A percentile compares a stretch with the other conserved stretches of the same genome.
These are phyloP conservation scores for Pythium aquatile DNA, from an alignment of 352 stramenopile genomes.

Conservation along the genomic window DNA sequence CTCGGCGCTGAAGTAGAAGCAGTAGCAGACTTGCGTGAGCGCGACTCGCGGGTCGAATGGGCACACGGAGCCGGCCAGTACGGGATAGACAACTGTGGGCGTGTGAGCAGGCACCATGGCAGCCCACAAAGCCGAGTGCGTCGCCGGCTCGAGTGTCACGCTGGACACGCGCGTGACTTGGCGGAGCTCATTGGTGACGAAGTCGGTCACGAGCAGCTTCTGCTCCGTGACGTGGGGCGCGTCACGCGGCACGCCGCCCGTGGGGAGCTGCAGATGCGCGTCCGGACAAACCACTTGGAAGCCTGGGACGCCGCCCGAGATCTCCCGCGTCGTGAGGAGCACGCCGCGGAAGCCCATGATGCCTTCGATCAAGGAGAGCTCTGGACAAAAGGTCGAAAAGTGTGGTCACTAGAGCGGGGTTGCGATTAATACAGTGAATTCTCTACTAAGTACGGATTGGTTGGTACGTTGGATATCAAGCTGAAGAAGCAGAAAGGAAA, in stretches of 20 bases:
- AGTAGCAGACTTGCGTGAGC: conserved; percentile 44
- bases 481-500: background rate
- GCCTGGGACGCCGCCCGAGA: conserved; percentile 13
- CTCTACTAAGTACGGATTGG: background rate
- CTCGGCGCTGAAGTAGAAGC: conserved; percentile 61
- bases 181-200: conserved; percentile 48
- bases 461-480: background rate
- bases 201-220: conserved; percentile 56
- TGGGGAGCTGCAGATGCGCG: conserved; percentile 42
- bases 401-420: background rate
- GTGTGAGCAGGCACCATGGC: conserved; percentile 15
- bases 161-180: conserved; percentile 47
- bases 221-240: conserved; percentile 35
- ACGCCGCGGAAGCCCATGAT: conserved; percentile 72
- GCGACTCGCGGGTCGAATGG: conserved; percentile 4
- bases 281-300: conserved; percentile 60
- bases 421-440: background rate
- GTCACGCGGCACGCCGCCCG: conserved; percentile 13
- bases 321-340: conserved; percentile 44
- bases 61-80: conserved; percentile 7
- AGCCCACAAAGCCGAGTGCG: conserved; percentile 53
- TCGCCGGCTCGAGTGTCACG: conserved; percentile 37
- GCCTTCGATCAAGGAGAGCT: background rate
- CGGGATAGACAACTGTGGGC: background rate
- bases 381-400: background rate